Percentiles rank a stretch among this genome's conserved stretches.
Conservation (phyloP, 2,329 filamentous ascomycete genomes). For the Phyllosticta citriasiana region DNA sequence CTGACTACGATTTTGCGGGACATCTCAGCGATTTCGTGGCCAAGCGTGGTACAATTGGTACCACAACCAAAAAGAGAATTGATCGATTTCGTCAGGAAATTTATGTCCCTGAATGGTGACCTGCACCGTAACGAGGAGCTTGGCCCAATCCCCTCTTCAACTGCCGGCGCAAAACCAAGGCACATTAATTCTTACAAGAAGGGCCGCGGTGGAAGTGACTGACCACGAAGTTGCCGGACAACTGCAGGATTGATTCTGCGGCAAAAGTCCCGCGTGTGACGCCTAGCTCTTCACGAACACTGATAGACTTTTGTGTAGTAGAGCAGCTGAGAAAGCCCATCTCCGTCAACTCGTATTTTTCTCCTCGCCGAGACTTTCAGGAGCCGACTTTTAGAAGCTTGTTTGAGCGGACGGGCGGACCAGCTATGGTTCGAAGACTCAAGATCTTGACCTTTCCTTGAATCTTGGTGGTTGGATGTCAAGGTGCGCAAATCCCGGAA, state of each 20-base stretch:
- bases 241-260: neutral
- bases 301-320: neutral
- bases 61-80: too few species aligned
- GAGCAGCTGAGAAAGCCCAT: neutral
- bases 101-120: too few species aligned
- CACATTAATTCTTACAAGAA: too few species aligned
- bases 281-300: neutral
- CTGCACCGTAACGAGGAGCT: too few species aligned
- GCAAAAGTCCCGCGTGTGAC: neutral
- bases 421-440: neutral
- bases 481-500: neutral
- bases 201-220: too few species aligned
- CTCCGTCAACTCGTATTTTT: neutral
- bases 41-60: too few species aligned
- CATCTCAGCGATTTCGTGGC: too few species aligned
- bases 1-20: too few species aligned
- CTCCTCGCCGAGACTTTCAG: neutral
- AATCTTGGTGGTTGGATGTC: neutral
- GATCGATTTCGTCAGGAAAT: too few species aligned
- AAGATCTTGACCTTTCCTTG: neutral
- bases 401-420: neutral
- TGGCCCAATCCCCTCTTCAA: too few species aligned
- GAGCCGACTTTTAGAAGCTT: neutral
- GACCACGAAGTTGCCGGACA: too few species aligned
- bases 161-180: too few species aligned